Evolutionary conservation across 31 red algal genomes (phyloP), one percentile per base, ranked within the genome.

Genomic region (Odonthalia washingtoniensis): DNA sequence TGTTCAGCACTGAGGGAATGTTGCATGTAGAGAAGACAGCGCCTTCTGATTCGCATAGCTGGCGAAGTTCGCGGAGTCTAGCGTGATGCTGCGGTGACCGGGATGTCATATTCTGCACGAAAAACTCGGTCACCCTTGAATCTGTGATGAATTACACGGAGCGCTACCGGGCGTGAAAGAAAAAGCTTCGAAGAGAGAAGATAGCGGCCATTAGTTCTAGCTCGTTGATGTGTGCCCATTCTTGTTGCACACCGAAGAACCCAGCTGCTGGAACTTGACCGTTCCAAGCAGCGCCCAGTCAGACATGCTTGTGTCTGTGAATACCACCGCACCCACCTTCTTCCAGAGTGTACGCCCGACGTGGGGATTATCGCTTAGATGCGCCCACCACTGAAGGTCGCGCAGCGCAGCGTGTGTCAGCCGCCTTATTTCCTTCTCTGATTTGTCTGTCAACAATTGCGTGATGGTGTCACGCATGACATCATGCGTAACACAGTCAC

Each of bases 171-270:
- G 67, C 5, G 40, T 38, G 5, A 3, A 1, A 1, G 43, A 76
- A 18, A 61, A 77, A 86, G 3, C 36, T 33, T 41, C 46, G 38
- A 2, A 86, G 67, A 2, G 83, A 69, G 39, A 5, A 75, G 72
- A 86, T 3, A 4, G 45, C 72, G 21, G 83, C 83, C 24, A 78
- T 24, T n/a, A 75, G 72, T 61, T 86, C 83, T 5, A 76, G 34
- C 36, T 76, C 70, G 69, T 86, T 86, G 83, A 86, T 86, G 27
- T 86, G 72, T 24, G 77, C 45, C 49, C 77, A 44, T 37, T 81
- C 77, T 30, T 81, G 21, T 46, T 40, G 21, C 36, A 16, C 74
- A 30, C 12, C 33, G 74, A 77, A 77, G 74, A 77, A 77, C 36
- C 74, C 74, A 9, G 74, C 30, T 14, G 74, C 74, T 12, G 74